Conservation (phyloP, 352 stramenopile species). For the Phytopythium aichiense region DNA sequence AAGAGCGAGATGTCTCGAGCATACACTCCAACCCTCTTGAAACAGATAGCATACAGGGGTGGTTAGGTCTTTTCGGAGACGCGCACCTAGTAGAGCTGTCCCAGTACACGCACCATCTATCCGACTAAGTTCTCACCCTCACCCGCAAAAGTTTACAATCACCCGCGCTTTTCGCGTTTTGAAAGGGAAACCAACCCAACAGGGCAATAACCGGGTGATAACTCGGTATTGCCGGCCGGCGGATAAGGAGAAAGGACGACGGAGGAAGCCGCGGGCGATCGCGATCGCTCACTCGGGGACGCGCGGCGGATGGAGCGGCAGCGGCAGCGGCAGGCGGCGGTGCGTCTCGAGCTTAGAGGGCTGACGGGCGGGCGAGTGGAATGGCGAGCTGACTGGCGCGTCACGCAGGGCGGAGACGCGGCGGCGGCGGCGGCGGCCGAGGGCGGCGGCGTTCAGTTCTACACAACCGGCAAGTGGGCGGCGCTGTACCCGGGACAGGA, state of each 20-base stretch:
- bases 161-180: not conserved
- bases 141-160: not conserved
- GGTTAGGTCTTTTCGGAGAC: slow-evolving; percentile 57
- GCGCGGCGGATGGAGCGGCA: slow-evolving; percentile 2
- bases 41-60: too few relatives aligned
- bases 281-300: not conserved
- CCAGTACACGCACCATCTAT: not conserved
- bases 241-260: slow-evolving; percentile 2
- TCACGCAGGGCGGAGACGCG: not conserved
- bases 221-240: too few relatives aligned
- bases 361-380: too few relatives aligned
- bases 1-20: too few relatives aligned
- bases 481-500: slow-evolving; percentile 50
- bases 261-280: not conserved
- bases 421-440: not conserved
- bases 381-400: not conserved
- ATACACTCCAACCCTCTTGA: too few relatives aligned
- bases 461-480: slow-evolving; percentile 46
- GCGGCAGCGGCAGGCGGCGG: not conserved
- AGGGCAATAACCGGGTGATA: not conserved
- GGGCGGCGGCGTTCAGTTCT: slow-evolving; percentile 21
- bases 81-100: slow-evolving; percentile 23
- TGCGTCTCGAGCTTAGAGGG: not conserved
- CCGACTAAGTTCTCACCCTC: too few relatives aligned
- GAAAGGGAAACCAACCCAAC: not conserved